phyloP scores from a whole-genome alignment of 1,284 basidiomycete species.

The Melampsora larici-populina region DNA sequence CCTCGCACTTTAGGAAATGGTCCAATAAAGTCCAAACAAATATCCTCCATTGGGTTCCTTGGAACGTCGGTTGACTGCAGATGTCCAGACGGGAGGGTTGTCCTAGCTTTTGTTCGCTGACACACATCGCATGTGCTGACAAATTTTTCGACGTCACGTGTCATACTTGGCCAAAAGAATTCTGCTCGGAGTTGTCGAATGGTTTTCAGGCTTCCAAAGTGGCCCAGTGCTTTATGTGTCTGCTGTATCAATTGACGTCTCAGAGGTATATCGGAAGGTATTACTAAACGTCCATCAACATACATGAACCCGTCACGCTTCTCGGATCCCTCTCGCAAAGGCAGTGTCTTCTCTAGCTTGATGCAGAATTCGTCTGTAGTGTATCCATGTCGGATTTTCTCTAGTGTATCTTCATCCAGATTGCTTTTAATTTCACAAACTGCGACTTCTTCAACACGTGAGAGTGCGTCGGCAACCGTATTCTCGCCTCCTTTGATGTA shows the following conservation, averaged over 20 bases:
- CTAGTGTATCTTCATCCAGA: no score
- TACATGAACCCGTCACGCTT: slow-evolving; percentile 51
- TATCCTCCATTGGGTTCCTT: slow-evolving; percentile 12
- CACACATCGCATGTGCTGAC: slow-evolving; percentile 35
- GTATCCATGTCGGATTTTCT: no score
- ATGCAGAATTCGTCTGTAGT: no score
- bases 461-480: slow-evolving; percentile 54
- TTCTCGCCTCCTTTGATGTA: slow-evolving; percentile 56
- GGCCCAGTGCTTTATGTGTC: slow-evolving; percentile 53
- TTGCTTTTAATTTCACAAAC: neutral
- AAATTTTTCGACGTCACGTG: neutral
- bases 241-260: slow-evolving; percentile 49
- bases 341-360: neutral
- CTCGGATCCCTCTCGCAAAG: neutral
- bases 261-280: slow-evolving; percentile 49
- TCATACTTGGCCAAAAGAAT: slow-evolving; percentile 58
- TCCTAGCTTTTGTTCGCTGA: slow-evolving; percentile 40
- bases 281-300: slow-evolving; percentile 50
- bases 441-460: slow-evolving; percentile 45
- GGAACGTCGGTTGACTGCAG: slow-evolving; percentile 36
- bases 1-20: no score
- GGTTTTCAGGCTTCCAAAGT: slow-evolving; percentile 56
- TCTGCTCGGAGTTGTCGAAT: slow-evolving; percentile 50
- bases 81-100: slow-evolving; percentile 5
- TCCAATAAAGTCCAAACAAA: slow-evolving; percentile 13